Evolutionary conservation across 2,329 filamentous ascomycete genomes (phyloP), one percentile per base, ranked within the genome.

Genomic region (Domatiomyces globalis): DNA sequence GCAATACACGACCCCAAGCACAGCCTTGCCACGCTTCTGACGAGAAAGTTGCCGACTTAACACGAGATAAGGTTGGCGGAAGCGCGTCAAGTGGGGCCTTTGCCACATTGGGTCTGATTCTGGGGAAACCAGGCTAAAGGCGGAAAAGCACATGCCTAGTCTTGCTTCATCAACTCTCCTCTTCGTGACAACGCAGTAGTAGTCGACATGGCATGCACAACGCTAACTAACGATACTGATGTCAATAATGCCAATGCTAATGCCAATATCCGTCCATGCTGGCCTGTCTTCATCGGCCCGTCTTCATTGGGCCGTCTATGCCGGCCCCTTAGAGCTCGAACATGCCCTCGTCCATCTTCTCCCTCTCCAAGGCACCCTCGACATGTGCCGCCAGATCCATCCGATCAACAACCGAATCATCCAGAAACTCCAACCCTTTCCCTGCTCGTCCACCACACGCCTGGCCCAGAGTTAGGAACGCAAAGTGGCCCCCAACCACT

Each of bases 401-500:
- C 33, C 33, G 19, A 2, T 47, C 45, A 36, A 47, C 45, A 36
- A 60, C 54, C 45, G 50, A 54, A 48, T 68, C 66, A 48, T 73
- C 65, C 60, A 75, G 62, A 56, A 72, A 75, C 19, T 63, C 64
- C 58, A 86, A 67, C 0, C 75, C 79, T 18, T 76, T 71, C 59
- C 77, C 72, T 2, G 83, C 83, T 56, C 73, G 75, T 2, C 85
- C 85, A 1, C 78, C 81, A 69, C 87, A 94, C 20, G 85, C 86
- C 61, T 83, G 76, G 67, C 87, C 83, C 45, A 94, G 69, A n/a
- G 86, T 83, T 63, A 94, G 70, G 63, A 88, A 87, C 1, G 86
- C 83, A 72, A 92, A 94, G 69, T 92, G 86, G 0, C 84, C 87
- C 12, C 87, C 87, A 15, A 90, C 81, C 4, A 94, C 87, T 1